Evolutionary conservation across 768 basidiomycete genomes (phyloP), one percentile per base, ranked within the genome.

Genomic region (Lepiota venenata): DNA sequence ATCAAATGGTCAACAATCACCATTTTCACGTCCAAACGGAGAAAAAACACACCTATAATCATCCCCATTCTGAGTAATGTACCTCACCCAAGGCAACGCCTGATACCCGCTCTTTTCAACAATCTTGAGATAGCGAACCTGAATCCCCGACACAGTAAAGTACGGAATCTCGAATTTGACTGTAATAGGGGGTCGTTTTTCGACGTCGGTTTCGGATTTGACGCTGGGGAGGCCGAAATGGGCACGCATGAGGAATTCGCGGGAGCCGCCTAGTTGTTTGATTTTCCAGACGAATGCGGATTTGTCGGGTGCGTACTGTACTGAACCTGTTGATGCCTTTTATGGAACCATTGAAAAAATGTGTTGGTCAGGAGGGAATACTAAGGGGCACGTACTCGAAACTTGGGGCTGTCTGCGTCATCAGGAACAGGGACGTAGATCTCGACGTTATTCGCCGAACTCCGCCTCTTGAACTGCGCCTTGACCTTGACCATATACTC

Each of bases 231-330:
- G 73, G 46, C 95, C 95, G 68, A 98, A 98, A 67, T 98, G 97
- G 0, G 97, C 97, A 11, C 97, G 81, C 96, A 98, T 98, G 51
- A 98, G 79, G 73, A 95, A 98, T 67, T 99, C 97, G 37, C 93
- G 84, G 36, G 92, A 92, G 4, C 97, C 97, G 4, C 92, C 95
- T 0, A 99, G 81, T 67, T 96, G 93, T 69, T 98, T 98, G 71
- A 99, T 98, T 73, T 98, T 98, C 97, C 97, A 98, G 1, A 98
- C 91, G 64, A 98, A 98, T 2, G 94, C 93, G 15, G 93, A 93
- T 70, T 98, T 98, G 68, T 99, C 97, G 0, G 96, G 97, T 1
- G 90, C 94, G 65, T 99, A 98, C 58, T 97, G 93, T 2, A 98
- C 97, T 20, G 85, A 89, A 2, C 97, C 97, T 11, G 93, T 95